These are phyloP conservation scores for Gonapodya prolifera DNA, from an alignment of 192 early-diverging fungal species.

Conservation along the genomic window DNA sequence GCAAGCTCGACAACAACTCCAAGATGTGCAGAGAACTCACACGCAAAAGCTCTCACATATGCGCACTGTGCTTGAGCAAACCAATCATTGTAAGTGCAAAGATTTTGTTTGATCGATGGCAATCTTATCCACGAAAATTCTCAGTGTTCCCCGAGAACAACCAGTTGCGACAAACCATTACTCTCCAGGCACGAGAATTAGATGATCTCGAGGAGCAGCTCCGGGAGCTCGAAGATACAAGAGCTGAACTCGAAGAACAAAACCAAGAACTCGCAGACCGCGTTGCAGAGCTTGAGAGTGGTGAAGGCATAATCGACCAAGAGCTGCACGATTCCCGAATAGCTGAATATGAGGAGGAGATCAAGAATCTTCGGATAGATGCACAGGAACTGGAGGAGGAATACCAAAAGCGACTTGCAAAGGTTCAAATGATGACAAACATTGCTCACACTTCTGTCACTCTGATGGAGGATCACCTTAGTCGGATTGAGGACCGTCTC, in stretches of 20 bases:
- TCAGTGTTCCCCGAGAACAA: not conserved
- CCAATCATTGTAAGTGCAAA: not conserved
- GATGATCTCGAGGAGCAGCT: not conserved
- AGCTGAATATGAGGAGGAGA: not conserved
- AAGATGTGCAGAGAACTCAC: not conserved
- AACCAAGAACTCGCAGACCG: not conserved
- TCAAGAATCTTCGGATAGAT: not conserved
- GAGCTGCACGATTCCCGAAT: not conserved
- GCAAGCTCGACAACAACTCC: not conserved
- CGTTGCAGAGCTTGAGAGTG: not conserved
- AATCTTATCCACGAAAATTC: too few relatives aligned
- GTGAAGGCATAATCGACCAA: not conserved
- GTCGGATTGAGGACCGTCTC: not conserved
- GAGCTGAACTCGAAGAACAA: not conserved
- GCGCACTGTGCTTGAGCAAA: not conserved
- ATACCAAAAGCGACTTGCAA: not conserved
- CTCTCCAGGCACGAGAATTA: not conserved
- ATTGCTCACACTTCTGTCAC: not conserved
- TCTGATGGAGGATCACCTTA: not conserved
- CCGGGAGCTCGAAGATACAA: not conserved
- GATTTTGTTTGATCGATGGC: too few relatives aligned
- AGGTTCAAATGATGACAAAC: not conserved
- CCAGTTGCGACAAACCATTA: not conserved
- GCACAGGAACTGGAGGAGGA: not conserved
- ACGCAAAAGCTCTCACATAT: not conserved